These are phyloP conservation scores for Triticum turgidum DNA, from an alignment of 176 grass and related monocot genomes.

Conservation along the genomic window DNA sequence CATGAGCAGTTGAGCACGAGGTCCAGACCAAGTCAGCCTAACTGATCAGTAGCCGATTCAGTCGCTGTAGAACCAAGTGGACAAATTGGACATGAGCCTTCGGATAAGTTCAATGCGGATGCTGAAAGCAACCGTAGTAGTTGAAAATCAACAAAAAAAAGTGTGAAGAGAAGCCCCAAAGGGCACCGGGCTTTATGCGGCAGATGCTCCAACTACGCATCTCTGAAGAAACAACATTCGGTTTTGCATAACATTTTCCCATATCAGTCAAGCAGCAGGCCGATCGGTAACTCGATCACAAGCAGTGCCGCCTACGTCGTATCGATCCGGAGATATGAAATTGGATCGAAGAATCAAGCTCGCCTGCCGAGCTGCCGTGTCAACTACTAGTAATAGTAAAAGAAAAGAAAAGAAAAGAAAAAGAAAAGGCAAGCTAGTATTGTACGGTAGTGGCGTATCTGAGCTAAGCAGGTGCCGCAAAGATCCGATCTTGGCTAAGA, in stretches of 20 bases:
- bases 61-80: slow-evolving; percentile 8
- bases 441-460: neutral
- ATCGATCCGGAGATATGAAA: neutral
- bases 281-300: neutral
- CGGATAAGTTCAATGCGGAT: slow-evolving; percentile 11
- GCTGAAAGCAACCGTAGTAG: neutral
- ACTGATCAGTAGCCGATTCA: neutral
- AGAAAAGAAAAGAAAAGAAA: neutral
- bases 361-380: neutral
- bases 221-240: neutral
- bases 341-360: slow-evolving; percentile 17
- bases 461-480: slow-evolving; percentile 14
- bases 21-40: slow-evolving; percentile 38
- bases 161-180: neutral
- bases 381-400: neutral
- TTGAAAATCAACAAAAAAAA: neutral
- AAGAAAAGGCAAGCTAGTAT: neutral
- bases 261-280: neutral
- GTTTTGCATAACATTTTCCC: neutral
- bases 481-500: slow-evolving; percentile 19
- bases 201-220: slow-evolving; percentile 3
- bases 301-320: neutral
- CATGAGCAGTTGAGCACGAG: neutral
- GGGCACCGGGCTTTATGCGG: neutral
- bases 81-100: slow-evolving; percentile 13